Evolutionary conservation across 2,329 filamentous ascomycete genomes (phyloP).

Genomic region (Volutella citrinella): DNA sequence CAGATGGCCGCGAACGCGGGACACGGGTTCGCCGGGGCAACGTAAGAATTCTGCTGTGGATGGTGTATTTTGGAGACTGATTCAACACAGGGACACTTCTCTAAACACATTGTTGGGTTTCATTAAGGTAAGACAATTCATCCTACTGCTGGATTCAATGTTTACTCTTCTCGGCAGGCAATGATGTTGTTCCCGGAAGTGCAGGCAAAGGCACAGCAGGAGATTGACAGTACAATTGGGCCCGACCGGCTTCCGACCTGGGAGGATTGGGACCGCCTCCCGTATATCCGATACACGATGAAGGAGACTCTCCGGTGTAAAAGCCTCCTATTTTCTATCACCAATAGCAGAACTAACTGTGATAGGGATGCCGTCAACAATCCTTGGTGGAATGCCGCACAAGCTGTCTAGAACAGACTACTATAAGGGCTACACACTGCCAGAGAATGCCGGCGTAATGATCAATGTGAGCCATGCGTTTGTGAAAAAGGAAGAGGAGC

Average conservation of each 20-base stretch:
- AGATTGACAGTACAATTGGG: conserved; percentile 2
- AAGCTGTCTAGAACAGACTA: background rate
- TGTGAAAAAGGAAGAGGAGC: no score
- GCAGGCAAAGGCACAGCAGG: conserved; percentile 1
- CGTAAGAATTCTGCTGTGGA: background rate
- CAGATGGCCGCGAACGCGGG: conserved; percentile 6
- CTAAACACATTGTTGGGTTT: conserved; percentile 4
- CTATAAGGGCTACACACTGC: conserved; percentile 4
- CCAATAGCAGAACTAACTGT: background rate
- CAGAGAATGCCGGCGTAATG: conserved; percentile 4
- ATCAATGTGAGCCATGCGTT: conserved; percentile 4
- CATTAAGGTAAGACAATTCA: background rate
- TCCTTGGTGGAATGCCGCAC: conserved; percentile 5
- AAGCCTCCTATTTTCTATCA: background rate
- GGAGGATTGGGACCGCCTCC: conserved; percentile 2
- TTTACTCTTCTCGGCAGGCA: background rate
- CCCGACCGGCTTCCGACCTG: conserved; percentile 1
- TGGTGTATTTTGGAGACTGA: background rate
- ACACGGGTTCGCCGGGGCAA: conserved; percentile 3
- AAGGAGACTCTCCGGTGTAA: conserved; percentile 5
- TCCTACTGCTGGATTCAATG: no score
- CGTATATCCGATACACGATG: conserved; percentile 1
- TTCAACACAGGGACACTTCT: conserved; percentile 1
- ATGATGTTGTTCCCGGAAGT: conserved; percentile 7
- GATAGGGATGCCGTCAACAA: conserved; percentile 5